A percentile compares a stretch with the other conserved stretches of the same genome.
Evolutionary conservation across 2,329 filamentous ascomycete species (phyloP).

Genomic region (Fusarium tupiense): DNA sequence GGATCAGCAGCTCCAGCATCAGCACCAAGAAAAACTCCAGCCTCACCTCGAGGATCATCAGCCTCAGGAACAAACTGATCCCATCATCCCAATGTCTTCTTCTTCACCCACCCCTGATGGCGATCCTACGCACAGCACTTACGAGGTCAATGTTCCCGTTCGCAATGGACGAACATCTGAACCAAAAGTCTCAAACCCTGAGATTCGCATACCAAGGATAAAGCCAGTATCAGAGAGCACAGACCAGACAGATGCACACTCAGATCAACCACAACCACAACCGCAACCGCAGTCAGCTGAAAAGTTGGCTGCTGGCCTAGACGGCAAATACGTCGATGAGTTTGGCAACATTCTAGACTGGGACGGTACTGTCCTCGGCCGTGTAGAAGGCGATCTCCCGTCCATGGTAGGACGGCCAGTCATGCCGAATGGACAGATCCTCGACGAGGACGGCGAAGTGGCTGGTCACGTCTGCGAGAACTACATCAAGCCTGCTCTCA

Average conservation of each 20-base stretch:
- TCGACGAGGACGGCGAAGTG: slow-evolving; percentile 83
- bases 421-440: slow-evolving; percentile 59
- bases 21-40: neutral
- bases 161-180: slow-evolving; percentile 22
- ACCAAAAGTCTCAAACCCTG: slow-evolving; percentile 28
- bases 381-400: slow-evolving; percentile 63
- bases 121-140: slow-evolving; percentile 42
- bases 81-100: slow-evolving; percentile 4
- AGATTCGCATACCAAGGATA: slow-evolving; percentile 54
- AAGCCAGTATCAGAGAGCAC: slow-evolving; percentile 47
- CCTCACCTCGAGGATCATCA: neutral
- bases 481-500: slow-evolving; percentile 59
- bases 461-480: slow-evolving; percentile 76
- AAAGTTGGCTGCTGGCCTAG: slow-evolving; percentile 53
- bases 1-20: neutral
- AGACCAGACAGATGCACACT: neutral
- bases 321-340: slow-evolving; percentile 61
- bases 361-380: slow-evolving; percentile 61
- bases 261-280: slow-evolving; percentile 12
- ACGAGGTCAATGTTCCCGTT: slow-evolving; percentile 41
- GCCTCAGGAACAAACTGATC: slow-evolving; percentile 4
- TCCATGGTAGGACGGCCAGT: slow-evolving; percentile 63
- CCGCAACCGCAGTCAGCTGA: slow-evolving; percentile 37
- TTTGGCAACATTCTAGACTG: slow-evolving; percentile 64
- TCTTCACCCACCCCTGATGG: slow-evolving; percentile 29